Conservation (phyloP, 106 monocot genomes). For the Narthecium ossifragum region DNA sequence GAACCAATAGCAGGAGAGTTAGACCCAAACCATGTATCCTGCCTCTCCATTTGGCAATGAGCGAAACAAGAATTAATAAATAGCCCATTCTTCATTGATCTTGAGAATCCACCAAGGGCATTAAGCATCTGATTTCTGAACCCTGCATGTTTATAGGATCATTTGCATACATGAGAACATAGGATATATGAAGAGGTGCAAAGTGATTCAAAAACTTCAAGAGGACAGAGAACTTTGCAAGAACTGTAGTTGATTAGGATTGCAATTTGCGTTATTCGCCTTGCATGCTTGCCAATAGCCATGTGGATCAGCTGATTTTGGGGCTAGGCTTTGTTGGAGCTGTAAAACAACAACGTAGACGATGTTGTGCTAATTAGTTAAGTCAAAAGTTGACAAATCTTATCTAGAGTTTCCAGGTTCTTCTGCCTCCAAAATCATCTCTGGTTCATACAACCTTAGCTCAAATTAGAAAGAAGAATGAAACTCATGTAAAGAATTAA, state of each 20-base stretch:
- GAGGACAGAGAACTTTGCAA: slow-evolving; percentile 40
- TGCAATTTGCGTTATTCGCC: slow-evolving; percentile 37
- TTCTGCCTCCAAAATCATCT: not conserved
- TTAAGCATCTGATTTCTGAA: slow-evolving; percentile 22
- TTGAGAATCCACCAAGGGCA: not conserved
- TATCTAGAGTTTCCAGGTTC: too few species aligned
- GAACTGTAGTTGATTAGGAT: slow-evolving; percentile 42
- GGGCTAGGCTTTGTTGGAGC: slow-evolving; percentile 57
- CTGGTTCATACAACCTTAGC: not conserved
- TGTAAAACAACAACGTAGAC: slow-evolving; percentile 19
- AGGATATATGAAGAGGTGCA: not conserved
- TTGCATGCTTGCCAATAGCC: slow-evolving; percentile 56
- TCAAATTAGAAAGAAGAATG: not conserved
- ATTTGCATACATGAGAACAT: not conserved
- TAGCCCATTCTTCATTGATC: slow-evolving; percentile 3
- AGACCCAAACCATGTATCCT: slow-evolving; percentile 17
- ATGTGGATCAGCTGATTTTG: slow-evolving; percentile 40
- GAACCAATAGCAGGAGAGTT: slow-evolving; percentile 10
- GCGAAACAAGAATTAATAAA: slow-evolving; percentile 36
- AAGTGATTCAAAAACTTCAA: not conserved
- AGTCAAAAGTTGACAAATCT: too few species aligned
- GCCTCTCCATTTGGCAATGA: slow-evolving; percentile 29
- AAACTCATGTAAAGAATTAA: not conserved
- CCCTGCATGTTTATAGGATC: not conserved
- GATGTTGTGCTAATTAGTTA: not conserved